Base-by-base conservation (phyloP, 2,329 filamentous ascomycete species). In the Aspergillus sp. region DNA sequence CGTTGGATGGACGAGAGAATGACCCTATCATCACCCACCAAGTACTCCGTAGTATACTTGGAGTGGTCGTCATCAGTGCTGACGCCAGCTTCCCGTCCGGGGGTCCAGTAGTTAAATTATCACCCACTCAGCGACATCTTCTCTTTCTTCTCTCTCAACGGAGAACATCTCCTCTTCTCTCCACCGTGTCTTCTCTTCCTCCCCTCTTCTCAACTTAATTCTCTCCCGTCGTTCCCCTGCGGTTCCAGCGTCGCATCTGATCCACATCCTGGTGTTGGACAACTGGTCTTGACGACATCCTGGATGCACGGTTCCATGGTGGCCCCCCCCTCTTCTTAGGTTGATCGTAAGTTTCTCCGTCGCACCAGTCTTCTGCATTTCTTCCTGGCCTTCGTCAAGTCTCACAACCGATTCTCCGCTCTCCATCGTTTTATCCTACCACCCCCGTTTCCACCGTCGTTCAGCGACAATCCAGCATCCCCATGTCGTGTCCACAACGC, bases 11-110 rank as follows among this genome's bases (percentile, higher is more conserved):
- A 29, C 16, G 17, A 17, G 16, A 42, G 5, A 17, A 17, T 23
- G 19, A 21, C 14, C 17, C 17, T 11, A 20, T 11, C 40, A 14
- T 14, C 40, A n/a, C n/a, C n/a, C n/a, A n/a, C 16, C 14, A n/a
- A 43, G 14, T 23, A n/a, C n/a, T n/a, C n/a, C n/a, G n/a, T 13
- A 43, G 40, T 14, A 20, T 17, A 19, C 7, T 5, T 41, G 36
- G 50, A 14, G 16, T 10, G 16, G 41, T 52, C 49, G 44, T 56
- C 45, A 50, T 52, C 45, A 23, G 17, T 38, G 42, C 45, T 52
- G 53, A 49, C 47, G 51, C 52, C 49, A 58, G 48, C 56, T 38
- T 50, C 55, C 46, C 50, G 52, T 52, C 57, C 54, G 50, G 54
- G 51, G 43, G 43, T 14, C 31, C 50, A 29, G 25, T 29, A 29